These are phyloP conservation scores for Turritis glabra DNA, from an alignment of 345 rosid species.

Conservation along the genomic window DNA sequence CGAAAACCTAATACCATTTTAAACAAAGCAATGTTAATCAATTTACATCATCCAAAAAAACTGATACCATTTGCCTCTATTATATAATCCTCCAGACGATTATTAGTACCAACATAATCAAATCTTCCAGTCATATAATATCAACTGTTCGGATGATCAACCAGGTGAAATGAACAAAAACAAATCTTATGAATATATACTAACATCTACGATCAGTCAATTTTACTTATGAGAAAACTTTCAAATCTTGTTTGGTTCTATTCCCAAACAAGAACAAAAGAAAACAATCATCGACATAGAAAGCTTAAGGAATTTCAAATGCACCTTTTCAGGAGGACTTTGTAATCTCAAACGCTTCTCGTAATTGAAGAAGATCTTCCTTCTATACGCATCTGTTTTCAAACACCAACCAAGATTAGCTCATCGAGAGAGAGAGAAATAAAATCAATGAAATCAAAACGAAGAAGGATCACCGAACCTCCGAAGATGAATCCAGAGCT, in stretches of 20 bases:
- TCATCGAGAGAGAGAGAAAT: background rate
- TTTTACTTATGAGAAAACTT: background rate
- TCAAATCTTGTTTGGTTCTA: background rate
- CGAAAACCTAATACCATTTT: slow-evolving; percentile 58
- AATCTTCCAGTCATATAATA: background rate
- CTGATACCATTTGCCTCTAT: background rate
- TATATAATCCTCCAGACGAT: background rate
- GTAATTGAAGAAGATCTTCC: slow-evolving; percentile 86
- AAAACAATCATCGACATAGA: background rate
- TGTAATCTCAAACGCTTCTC: slow-evolving; percentile 92
- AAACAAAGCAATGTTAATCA: background rate
- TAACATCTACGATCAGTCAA: background rate
- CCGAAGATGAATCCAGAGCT: slow-evolving; percentile 62
- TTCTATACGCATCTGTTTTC: slow-evolving; percentile 68
- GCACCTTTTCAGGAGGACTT: slow-evolving; percentile 95
- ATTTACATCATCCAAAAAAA: background rate
- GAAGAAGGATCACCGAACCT: slow-evolving; percentile 42
- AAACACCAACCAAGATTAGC: slow-evolving; percentile 7
- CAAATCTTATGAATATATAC: background rate
- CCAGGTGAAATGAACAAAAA: background rate
- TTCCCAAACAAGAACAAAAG: background rate
- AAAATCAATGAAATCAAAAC: background rate
- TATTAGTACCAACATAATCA: background rate
- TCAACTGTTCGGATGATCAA: background rate
- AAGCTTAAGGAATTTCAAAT: background rate